These are phyloP conservation scores for Pseudonitzschia multiseries DNA, from an alignment of 108 stramenopile species.

Conservation along the genomic window DNA sequence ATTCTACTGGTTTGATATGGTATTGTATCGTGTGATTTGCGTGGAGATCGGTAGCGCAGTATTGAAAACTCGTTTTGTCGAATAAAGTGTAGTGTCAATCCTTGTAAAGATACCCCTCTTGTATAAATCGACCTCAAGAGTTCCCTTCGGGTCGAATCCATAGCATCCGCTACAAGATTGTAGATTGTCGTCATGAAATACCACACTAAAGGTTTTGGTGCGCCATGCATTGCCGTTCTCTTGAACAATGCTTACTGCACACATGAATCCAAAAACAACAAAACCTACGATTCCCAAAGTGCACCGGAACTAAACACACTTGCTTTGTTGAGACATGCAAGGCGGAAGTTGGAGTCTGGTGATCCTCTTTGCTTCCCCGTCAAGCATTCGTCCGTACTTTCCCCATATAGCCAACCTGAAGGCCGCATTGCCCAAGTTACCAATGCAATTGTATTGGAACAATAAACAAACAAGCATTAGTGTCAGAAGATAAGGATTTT, in stretches of 20 bases:
- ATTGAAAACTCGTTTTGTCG: too few relatives aligned
- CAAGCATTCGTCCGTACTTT: constrained; percentile 11
- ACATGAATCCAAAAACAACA: not conserved
- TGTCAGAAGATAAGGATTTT: too few relatives aligned
- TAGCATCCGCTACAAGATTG: not conserved
- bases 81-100: not conserved
- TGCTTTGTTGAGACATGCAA: not conserved
- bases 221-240: not conserved
- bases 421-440: constrained; percentile 13
- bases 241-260: not conserved
- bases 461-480: too few relatives aligned
- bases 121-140: not conserved
- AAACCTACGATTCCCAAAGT: not conserved
- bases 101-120: not conserved
- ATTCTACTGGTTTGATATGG: too few relatives aligned
- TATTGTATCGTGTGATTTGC: too few relatives aligned
- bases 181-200: not conserved
- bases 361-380: constrained; percentile 15
- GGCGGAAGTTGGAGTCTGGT: not conserved
- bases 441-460: constrained; percentile 17
- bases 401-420: constrained; percentile 7
- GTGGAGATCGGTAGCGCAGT: too few relatives aligned
- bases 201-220: not conserved
- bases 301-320: not conserved
- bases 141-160: not conserved